Evolutionary conservation across 2,329 filamentous ascomycete species (phyloP).

Genomic region (Davidsoniella virescens): DNA sequence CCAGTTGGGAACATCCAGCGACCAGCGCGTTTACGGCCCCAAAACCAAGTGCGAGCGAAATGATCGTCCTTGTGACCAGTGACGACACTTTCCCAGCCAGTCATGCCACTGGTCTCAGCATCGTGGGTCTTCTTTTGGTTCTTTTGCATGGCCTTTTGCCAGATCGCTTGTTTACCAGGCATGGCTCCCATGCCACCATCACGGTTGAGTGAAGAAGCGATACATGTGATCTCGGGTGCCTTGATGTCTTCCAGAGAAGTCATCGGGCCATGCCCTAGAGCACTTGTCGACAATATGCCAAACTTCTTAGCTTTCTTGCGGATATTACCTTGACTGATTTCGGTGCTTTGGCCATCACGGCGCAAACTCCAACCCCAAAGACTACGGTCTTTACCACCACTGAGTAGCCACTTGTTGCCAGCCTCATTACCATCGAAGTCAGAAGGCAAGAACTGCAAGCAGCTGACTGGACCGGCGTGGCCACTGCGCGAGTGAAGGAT

Average conservation of each 20-base stretch:
- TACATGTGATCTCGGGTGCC: slow-evolving; percentile 78
- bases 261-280: slow-evolving; percentile 41
- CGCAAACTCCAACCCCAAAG: slow-evolving; percentile 94
- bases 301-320: slow-evolving; percentile 80
- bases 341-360: slow-evolving; percentile 81
- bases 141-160: slow-evolving; percentile 38
- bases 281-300: slow-evolving; percentile 47
- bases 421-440: slow-evolving; percentile 80
- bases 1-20: slow-evolving; percentile 83
- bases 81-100: slow-evolving; percentile 93
- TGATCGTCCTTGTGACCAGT: slow-evolving; percentile 80
- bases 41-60: slow-evolving; percentile 90
- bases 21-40: slow-evolving; percentile 84
- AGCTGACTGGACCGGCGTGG: slow-evolving; percentile 73
- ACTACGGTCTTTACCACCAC: slow-evolving; percentile 75
- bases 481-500: slow-evolving; percentile 75
- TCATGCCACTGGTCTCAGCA: slow-evolving; percentile 57
- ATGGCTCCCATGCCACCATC: slow-evolving; percentile 86
- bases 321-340: slow-evolving; percentile 80
- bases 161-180: slow-evolving; percentile 61
- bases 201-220: slow-evolving; percentile 81
- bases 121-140: slow-evolving; percentile 48
- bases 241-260: slow-evolving; percentile 61
- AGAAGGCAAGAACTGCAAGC: slow-evolving; percentile 69
- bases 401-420: slow-evolving; percentile 85